Evolutionary conservation across 2,329 filamentous ascomycete species (phyloP).

Genomic region (Cercospora citrullina): DNA sequence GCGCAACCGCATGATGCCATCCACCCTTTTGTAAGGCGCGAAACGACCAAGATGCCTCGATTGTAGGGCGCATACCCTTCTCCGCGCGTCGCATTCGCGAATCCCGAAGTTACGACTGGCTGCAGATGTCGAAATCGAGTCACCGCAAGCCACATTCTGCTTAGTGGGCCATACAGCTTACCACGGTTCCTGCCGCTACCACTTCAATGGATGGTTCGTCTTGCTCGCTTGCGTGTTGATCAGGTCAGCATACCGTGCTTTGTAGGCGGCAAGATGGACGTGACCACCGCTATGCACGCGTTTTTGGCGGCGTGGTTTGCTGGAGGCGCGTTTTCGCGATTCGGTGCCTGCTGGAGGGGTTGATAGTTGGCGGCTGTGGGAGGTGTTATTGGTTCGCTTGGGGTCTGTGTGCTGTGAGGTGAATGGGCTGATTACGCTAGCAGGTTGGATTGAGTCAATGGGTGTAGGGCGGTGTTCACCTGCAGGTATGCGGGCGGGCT

Average conservation of each 20-base stretch:
- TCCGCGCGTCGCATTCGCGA: neutral
- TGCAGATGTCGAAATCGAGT: conserved; percentile 7
- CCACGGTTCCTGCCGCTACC: conserved; percentile 2
- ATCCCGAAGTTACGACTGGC: neutral
- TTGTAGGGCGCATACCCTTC: neutral
- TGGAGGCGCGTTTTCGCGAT: neutral
- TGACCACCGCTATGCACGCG: neutral
- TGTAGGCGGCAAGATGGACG: neutral
- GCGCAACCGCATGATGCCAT: neutral
- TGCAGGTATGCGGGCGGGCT: neutral
- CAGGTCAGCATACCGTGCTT: neutral
- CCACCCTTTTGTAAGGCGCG: neutral
- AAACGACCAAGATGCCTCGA: neutral
- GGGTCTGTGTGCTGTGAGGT: neutral
- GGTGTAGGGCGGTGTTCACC: conserved; percentile 1
- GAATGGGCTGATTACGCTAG: neutral
- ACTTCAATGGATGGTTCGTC: neutral
- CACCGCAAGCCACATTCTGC: conserved; percentile 11
- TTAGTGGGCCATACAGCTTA: neutral
- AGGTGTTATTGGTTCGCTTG: neutral
- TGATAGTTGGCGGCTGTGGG: neutral
- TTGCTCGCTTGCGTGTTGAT: neutral
- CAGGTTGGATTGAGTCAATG: conserved; percentile 1
- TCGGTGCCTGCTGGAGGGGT: neutral
- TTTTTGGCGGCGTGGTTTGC: neutral